Base-by-base conservation (phyloP, 2,329 filamentous ascomycete species). In the Volutella citrinella region DNA sequence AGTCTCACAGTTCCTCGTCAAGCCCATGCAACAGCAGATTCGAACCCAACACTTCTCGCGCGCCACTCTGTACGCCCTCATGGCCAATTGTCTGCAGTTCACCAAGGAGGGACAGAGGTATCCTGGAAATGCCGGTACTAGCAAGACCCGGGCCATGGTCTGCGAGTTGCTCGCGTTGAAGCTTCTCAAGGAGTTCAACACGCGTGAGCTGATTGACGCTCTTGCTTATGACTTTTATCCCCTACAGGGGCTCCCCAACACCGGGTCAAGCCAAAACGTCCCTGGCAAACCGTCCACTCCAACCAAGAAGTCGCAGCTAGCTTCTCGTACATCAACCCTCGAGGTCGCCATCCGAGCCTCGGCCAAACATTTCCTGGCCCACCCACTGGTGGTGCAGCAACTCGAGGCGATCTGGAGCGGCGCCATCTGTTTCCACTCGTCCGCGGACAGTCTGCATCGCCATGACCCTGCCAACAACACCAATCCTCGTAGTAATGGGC, bases 401-500 rank as follows among this genome's bases (percentile, higher is more conserved):
- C 72, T 97, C n/a, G 89, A 96, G 61, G 90, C 89, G 27, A 95
- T 97, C 42, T 97, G 91, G 91, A 91, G 88, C 14, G 91, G 91
- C 18, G 91, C 86, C 13, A 93, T 97, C 46, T 89, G 93, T 47
- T 96, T 97, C 55, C 89, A 95, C 61, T 93, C 88, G 3, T 80
- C 84, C 10, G 87, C 88, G 6, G 90, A 96, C 59, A 85, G 78
- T 45, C 67, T 96, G 16, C 91, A 96, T 59, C 81, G 88, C 29
- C 72, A 57, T 33, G 36, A 58, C 6, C 50, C 59, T 27, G 36
- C 54, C 34, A 43, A 46, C 42, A 41, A 33, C 6, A 46, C 46
- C 25, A 42, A 45, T 16, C 56, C 57, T 27, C n/a, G n/a, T n/a
- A 52, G 48, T 13, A 27, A 45, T 49, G 43, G 28, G 43, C 35